Evolutionary conservation across 108 stramenopile genomes (phyloP).

Genomic region (Cylindrotheca fusiformis): DNA sequence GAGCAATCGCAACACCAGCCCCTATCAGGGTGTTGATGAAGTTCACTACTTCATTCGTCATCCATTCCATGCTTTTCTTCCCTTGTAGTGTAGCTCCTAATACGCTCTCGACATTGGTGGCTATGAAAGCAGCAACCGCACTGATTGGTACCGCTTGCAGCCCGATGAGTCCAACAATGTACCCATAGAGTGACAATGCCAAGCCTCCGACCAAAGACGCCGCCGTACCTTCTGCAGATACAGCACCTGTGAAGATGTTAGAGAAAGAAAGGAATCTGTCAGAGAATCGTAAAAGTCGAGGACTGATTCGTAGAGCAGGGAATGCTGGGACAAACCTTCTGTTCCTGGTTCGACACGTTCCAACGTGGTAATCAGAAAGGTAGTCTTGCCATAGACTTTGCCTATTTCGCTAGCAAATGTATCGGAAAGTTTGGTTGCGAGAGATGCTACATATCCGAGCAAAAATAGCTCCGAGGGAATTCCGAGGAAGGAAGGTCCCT

Average conservation of each 20-base stretch:
- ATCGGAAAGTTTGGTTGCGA: constrained; percentile 93
- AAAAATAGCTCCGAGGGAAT: constrained; percentile 59
- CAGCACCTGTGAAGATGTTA: constrained; percentile 3
- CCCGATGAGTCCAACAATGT: constrained; percentile 45
- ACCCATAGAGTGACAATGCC: constrained; percentile 72
- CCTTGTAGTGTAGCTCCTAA: constrained; percentile 92
- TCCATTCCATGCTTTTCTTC: constrained; percentile 73
- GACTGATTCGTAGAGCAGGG: too few species aligned
- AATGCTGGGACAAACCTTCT: constrained; percentile 70
- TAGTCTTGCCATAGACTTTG: constrained; percentile 93
- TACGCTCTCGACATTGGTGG: constrained; percentile 89
- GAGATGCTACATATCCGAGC: constrained; percentile 84
- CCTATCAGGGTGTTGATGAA: constrained; percentile 93
- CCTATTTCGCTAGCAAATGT: constrained; percentile 97
- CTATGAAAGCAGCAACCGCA: constrained; percentile 81
- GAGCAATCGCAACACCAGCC: constrained; percentile 68
- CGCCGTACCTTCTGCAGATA: constrained; percentile 80
- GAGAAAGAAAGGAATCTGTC: too few species aligned
- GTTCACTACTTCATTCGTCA: constrained; percentile 95
- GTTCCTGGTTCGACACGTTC: constrained; percentile 87
- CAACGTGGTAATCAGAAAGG: constrained; percentile 91
- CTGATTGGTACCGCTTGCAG: constrained; percentile 48
- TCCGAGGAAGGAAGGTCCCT: constrained; percentile 45
- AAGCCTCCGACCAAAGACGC: constrained; percentile 87
- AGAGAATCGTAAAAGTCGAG: too few species aligned